Evolutionary conservation across 2,329 filamentous ascomycete species (phyloP).

Genomic region (Phialophora macrospora): DNA sequence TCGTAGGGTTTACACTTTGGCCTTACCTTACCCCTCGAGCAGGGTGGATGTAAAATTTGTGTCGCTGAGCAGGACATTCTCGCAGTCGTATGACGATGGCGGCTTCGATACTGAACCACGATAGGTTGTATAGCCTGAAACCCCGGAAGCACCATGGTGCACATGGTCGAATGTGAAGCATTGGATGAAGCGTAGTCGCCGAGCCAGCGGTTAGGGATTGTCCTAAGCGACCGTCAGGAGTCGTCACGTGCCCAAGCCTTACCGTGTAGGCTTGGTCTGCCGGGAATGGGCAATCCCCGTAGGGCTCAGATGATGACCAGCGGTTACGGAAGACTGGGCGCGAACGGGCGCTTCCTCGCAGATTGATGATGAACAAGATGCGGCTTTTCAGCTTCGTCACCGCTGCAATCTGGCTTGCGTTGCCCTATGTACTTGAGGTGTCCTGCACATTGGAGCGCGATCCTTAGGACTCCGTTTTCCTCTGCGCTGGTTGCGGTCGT

Average conservation of each 20-base stretch:
- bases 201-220: conserved; percentile 26
- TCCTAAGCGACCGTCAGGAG: conserved; percentile 1
- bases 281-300: conserved; percentile 1
- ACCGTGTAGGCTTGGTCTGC: not conserved
- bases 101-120: conserved; percentile 25
- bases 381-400: not conserved
- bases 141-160: conserved; percentile 27
- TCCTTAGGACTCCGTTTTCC: not conserved
- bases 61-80: conserved; percentile 23
- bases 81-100: conserved; percentile 31
- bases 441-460: not conserved
- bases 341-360: conserved; percentile 18
- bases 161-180: conserved; percentile 30
- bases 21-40: conserved; percentile 29
- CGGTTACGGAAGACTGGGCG: conserved; percentile 7
- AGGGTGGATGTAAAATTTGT: conserved; percentile 23
- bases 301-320: conserved; percentile 18
- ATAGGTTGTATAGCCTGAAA: conserved; percentile 33
- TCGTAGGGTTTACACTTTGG: conserved; percentile 15
- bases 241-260: conserved; percentile 14
- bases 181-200: conserved; percentile 28
- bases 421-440: not conserved
- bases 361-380: conserved; percentile 2
- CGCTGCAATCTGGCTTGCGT: not conserved
- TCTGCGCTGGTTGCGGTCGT: not conserved